A percentile compares a stretch with the other conserved stretches of the same genome.
Evolutionary conservation across 2,329 filamentous ascomycete species (phyloP).

Genomic region (Trichoderma sp.): DNA sequence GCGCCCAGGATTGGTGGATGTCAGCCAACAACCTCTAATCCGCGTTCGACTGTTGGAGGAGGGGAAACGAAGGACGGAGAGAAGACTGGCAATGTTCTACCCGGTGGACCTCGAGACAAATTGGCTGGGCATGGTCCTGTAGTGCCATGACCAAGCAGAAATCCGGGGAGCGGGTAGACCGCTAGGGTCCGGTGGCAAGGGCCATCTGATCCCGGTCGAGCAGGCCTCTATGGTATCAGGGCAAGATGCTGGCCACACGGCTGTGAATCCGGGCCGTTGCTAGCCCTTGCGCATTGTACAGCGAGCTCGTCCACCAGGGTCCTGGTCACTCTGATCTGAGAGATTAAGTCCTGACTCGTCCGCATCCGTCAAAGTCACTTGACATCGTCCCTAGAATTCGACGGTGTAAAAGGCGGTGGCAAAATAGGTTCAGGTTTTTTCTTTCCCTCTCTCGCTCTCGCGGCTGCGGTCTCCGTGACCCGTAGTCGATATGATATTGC

Average conservation of each 20-base stretch:
- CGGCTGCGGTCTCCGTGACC: slow-evolving; percentile 3
- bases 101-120: slow-evolving; percentile 11
- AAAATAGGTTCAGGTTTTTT: not conserved
- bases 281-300: slow-evolving; percentile 27
- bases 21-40: not conserved
- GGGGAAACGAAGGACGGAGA: slow-evolving; percentile 1
- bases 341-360: slow-evolving; percentile 23
- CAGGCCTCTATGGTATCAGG: slow-evolving; percentile 26
- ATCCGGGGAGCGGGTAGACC: slow-evolving; percentile 34
- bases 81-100: slow-evolving; percentile 16
- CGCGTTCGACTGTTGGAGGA: not conserved
- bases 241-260: slow-evolving; percentile 35
- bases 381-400: slow-evolving; percentile 6
- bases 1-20: not conserved
- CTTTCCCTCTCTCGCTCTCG: not conserved
- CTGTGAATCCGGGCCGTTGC: slow-evolving; percentile 40
- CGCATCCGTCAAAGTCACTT: slow-evolving; percentile 18
- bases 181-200: slow-evolving; percentile 32
- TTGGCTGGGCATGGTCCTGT: slow-evolving; percentile 16
- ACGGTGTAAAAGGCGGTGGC: slow-evolving; percentile 22
- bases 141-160: slow-evolving; percentile 27
- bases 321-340: slow-evolving; percentile 11
- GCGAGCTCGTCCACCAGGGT: not conserved
- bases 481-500: slow-evolving; percentile 3
- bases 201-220: slow-evolving; percentile 32